These are phyloP conservation scores for Paramecium primaurelia DNA, from an alignment of 73 alveolate genomes.

Conservation along the genomic window DNA sequence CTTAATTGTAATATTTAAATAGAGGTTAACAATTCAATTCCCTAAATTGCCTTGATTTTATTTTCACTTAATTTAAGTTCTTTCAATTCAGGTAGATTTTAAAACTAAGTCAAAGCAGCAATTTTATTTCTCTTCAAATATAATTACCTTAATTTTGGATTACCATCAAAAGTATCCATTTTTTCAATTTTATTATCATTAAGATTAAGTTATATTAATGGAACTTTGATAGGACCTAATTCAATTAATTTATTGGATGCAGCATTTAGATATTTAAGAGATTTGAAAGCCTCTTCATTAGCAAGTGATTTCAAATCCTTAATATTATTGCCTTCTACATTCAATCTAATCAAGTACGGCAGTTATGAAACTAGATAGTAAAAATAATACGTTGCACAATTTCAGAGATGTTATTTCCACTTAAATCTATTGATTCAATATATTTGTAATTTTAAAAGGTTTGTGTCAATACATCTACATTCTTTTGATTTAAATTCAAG, in stretches of 20 bases:
- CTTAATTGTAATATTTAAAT: slow-evolving; percentile 25
- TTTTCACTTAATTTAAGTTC: slow-evolving; percentile 40
- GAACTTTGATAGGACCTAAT: slow-evolving; percentile 31
- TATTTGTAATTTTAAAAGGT: slow-evolving; percentile 38
- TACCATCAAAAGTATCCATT: slow-evolving; percentile 59
- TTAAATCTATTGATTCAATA: slow-evolving; percentile 28
- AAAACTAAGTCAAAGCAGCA: neutral
- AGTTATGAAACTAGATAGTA: slow-evolving; percentile 39
- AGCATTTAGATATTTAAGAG: slow-evolving; percentile 42
- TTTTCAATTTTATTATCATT: slow-evolving; percentile 50
- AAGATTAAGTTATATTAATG: slow-evolving; percentile 26
- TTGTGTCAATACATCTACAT: slow-evolving; percentile 4
- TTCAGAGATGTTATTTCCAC: slow-evolving; percentile 20
- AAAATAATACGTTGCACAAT: slow-evolving; percentile 12
- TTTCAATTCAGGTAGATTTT: slow-evolving; percentile 39
- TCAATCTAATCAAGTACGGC: slow-evolving; percentile 27
- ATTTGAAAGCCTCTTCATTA: slow-evolving; percentile 51
- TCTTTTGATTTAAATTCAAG: neutral
- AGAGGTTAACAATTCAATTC: slow-evolving; percentile 27
- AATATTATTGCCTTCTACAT: slow-evolving; percentile 36
- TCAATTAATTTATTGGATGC: slow-evolving; percentile 35
- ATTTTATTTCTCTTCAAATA: slow-evolving; percentile 45
- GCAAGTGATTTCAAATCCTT: slow-evolving; percentile 47
- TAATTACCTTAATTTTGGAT: slow-evolving; percentile 22
- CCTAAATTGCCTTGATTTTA: slow-evolving; percentile 38